These are phyloP conservation scores for Magnaporthiopsis incrustans DNA, from an alignment of 2,329 filamentous ascomycete genomes.

Conservation along the genomic window DNA sequence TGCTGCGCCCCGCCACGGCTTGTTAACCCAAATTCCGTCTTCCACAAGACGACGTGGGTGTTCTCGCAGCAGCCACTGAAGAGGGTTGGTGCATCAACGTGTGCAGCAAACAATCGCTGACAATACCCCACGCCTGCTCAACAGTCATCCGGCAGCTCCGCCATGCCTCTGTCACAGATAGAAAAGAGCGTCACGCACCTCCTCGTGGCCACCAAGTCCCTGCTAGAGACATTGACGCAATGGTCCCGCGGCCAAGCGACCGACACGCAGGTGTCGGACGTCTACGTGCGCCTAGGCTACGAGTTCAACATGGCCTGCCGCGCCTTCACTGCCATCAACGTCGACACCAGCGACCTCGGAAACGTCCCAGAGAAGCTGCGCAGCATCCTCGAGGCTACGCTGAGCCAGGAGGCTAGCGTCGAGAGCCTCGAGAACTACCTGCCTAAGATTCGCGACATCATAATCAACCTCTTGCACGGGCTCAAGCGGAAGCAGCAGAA, in stretches of 20 bases:
- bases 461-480: slow-evolving; percentile 93
- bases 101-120: no score
- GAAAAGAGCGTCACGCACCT: slow-evolving; percentile 98
- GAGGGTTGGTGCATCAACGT: no score
- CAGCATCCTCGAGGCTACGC: slow-evolving; percentile 85
- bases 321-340: slow-evolving; percentile 92
- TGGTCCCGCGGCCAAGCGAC: slow-evolving; percentile 92
- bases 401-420: slow-evolving; percentile 92
- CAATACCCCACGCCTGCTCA: not conserved
- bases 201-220: slow-evolving; percentile 92
- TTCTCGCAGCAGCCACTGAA: not conserved
- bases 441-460: slow-evolving; percentile 92
- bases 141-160: slow-evolving; percentile 51
- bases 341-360: slow-evolving; percentile 87
- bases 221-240: slow-evolving; percentile 93
- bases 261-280: slow-evolving; percentile 93
- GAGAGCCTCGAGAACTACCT: slow-evolving; percentile 91
- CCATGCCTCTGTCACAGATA: slow-evolving; percentile 81
- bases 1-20: no score
- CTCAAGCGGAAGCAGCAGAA: slow-evolving; percentile 96
- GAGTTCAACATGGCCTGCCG: slow-evolving; percentile 99
- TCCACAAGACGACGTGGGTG: no score
- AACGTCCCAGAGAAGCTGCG: slow-evolving; percentile 90
- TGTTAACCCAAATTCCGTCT: no score
- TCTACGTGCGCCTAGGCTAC: slow-evolving; percentile 94